phyloP scores from a whole-genome alignment of 2,329 filamentous ascomycete species.

The Paecilomyces dactylethromorphus region DNA sequence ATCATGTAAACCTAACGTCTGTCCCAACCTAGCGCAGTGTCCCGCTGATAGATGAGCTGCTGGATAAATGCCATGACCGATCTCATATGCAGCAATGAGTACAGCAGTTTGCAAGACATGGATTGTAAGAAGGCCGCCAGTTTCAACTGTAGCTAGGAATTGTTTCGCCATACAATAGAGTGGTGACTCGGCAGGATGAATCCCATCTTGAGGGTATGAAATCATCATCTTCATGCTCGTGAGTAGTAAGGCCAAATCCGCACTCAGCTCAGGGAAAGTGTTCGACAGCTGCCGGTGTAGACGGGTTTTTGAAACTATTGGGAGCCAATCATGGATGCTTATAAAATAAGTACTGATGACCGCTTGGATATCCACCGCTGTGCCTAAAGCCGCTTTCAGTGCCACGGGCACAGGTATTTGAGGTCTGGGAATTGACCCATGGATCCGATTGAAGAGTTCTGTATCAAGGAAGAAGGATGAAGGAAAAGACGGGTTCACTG shows the following conservation, averaged over 20 bases:
- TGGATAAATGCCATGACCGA: constrained; percentile 30
- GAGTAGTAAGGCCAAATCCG: constrained; percentile 21
- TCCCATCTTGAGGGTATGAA: constrained; percentile 5
- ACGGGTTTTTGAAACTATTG: background rate
- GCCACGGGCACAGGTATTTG: background rate
- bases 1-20: constrained; percentile 14
- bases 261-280: background rate
- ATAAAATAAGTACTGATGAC: background rate
- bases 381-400: background rate
- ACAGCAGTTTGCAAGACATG: constrained; percentile 22
- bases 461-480: background rate
- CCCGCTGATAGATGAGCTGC: constrained; percentile 24
- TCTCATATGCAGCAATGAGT: constrained; percentile 26
- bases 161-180: constrained; percentile 20
- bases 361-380: background rate
- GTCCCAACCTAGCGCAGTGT: constrained; percentile 14
- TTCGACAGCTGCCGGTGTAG: background rate
- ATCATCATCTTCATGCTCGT: constrained; percentile 21
- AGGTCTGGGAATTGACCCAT: background rate
- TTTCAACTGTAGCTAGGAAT: constrained; percentile 19
- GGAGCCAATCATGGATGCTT: background rate
- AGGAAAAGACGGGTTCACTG: background rate
- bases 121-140: constrained; percentile 16
- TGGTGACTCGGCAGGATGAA: constrained; percentile 5
- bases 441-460: background rate